Base-by-base conservation (phyloP, 495 filamentous ascomycete genomes). In the Aspergillus taichungensis region DNA sequence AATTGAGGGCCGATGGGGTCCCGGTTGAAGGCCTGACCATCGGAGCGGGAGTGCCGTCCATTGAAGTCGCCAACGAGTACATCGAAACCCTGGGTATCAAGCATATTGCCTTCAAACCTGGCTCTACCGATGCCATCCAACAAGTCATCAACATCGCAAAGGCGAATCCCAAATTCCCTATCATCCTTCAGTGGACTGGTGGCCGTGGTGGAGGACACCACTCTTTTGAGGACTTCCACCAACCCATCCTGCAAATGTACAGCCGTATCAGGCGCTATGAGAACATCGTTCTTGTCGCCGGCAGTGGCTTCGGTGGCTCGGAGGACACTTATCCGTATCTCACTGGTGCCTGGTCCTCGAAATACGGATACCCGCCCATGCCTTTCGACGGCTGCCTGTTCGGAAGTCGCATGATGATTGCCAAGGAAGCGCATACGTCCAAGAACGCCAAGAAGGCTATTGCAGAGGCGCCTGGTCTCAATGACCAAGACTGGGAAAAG, bases 21-120 rank as follows among this genome's bases (percentile, higher is more conserved):
- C 92, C 92, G 5, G 87, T 98, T 47, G 88, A 97, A 54, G 92
- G 92, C 56, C 73, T 98, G 32, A 92, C 90, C 9, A 95, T 96
- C 47, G 90, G 90, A 49, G 90, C 90, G 13, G 90, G 90, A 59
- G 89, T 96, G 4, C 90, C 90, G 0, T 94, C 87, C 1, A 88
- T 95, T 50, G 90, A 95, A 56, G 85, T 95, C 50, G 88, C 88
- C 14, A 86, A 89, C 52, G 89, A 94, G 61, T 95, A 95, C 59
- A 95, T 95, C 46, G 76, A 87, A 62, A 94, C 88, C 6, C 78
- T 96, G n/a, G 88, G 88, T 3, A 76, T 96, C 54, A 94, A 94
- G 68, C 88, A 95, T 54, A 94, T 96, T 46, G 77, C 86, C 6
- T 95, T 96, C 78, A 96, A 96, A 68, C 90, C 90, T 14, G 90